A percentile compares a stretch with the other conserved stretches of the same genome.
phyloP scores from a whole-genome alignment of 1,284 basidiomycete species.

The Ustilago tritici region DNA sequence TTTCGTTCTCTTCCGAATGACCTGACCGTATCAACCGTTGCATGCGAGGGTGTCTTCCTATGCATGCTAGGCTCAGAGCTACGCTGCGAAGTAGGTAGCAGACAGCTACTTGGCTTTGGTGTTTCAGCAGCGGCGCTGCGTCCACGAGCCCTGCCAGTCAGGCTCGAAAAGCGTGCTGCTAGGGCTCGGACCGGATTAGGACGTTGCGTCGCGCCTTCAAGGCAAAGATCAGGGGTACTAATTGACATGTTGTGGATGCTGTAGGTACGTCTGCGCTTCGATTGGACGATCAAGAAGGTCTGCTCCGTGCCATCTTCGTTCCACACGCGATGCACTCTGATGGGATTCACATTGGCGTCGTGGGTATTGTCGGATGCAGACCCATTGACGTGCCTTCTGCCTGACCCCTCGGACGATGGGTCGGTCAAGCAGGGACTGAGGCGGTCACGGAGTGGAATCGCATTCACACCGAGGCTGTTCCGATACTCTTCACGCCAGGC shows the following conservation, averaged over 20 bases:
- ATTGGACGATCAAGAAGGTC: slow-evolving; percentile 24
- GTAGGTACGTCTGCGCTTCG: slow-evolving; percentile 5
- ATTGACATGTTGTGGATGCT: neutral
- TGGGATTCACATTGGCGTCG: neutral
- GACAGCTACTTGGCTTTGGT: neutral
- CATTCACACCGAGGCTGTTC: slow-evolving; percentile 12
- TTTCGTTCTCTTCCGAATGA: slow-evolving; percentile 13
- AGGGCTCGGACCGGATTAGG: neutral
- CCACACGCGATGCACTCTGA: slow-evolving; percentile 26
- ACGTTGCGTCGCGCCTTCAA: slow-evolving; percentile 1
- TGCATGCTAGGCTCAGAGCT: neutral
- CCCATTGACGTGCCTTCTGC: neutral
- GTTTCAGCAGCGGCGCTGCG: neutral
- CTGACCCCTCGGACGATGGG: neutral
- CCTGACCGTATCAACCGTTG: neutral
- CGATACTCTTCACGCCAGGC: slow-evolving; percentile 31
- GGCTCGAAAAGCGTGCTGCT: slow-evolving; percentile 1
- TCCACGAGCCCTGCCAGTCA: neutral
- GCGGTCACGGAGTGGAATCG: slow-evolving; percentile 5
- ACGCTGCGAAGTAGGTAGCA: neutral
- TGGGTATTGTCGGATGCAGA: neutral
- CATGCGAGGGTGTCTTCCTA: neutral
- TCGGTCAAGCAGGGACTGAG: slow-evolving; percentile 24
- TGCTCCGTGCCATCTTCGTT: slow-evolving; percentile 23
- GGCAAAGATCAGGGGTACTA: slow-evolving; percentile 23